Evolutionary conservation across 2,329 filamentous ascomycete genomes (phyloP).

Genomic region (Knufia petricola): DNA sequence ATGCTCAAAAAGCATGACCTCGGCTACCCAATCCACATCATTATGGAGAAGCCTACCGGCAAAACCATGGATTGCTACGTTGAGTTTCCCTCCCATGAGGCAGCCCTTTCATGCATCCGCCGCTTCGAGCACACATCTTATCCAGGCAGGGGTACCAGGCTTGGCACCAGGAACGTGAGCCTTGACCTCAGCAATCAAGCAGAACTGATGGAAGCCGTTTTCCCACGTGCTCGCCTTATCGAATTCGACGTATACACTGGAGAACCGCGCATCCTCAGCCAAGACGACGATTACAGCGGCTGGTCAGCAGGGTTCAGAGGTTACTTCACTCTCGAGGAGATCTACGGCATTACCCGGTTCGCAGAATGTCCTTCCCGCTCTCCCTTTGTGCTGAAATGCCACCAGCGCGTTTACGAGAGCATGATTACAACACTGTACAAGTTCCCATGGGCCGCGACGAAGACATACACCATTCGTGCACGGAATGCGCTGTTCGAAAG

Average conservation of each 20-base stretch:
- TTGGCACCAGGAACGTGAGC: slow-evolving; percentile 40
- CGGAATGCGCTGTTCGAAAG: slow-evolving; percentile 38
- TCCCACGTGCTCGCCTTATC: slow-evolving; percentile 43
- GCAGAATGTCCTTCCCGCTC: slow-evolving; percentile 41
- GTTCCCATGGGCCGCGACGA: slow-evolving; percentile 42
- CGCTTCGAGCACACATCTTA: slow-evolving; percentile 30
- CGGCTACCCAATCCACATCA: slow-evolving; percentile 45
- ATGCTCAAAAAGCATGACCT: slow-evolving; percentile 15
- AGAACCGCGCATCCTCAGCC: slow-evolving; percentile 25
- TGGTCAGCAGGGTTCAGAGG: slow-evolving; percentile 43
- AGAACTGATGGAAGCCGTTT: slow-evolving; percentile 42
- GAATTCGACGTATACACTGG: slow-evolving; percentile 29
- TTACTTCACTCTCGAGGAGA: slow-evolving; percentile 43
- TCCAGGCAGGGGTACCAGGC: slow-evolving; percentile 31
- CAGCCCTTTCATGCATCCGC: slow-evolving; percentile 33
- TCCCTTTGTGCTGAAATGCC: slow-evolving; percentile 40
- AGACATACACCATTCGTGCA: slow-evolving; percentile 38
- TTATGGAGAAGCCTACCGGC: slow-evolving; percentile 48
- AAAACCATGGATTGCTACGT: slow-evolving; percentile 48
- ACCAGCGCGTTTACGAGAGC: slow-evolving; percentile 44
- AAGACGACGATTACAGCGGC: slow-evolving; percentile 26
- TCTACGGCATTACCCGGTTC: slow-evolving; percentile 37
- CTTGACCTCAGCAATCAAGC: slow-evolving; percentile 39
- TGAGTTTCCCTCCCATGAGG: slow-evolving; percentile 32
- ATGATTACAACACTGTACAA: slow-evolving; percentile 45